Base-by-base conservation (phyloP, 2,329 filamentous ascomycete species). In the Westerdykella sp. region DNA sequence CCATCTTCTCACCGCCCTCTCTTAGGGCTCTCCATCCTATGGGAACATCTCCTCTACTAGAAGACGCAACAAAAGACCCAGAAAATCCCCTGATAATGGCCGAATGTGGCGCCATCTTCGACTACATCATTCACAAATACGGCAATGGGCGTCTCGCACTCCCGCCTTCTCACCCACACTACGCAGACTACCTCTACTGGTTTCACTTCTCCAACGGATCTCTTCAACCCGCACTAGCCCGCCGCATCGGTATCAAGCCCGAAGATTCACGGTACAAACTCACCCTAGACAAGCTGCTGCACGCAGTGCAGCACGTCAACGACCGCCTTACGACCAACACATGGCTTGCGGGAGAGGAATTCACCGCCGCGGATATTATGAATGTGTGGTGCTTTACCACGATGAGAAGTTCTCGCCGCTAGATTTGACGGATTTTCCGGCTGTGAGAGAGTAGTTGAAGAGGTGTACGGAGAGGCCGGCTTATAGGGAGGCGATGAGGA, bases 361-460 rank as follows among this genome's bases (percentile, higher is more conserved):
- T 86, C 45, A 84, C 79, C 0, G 79, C 71, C 1, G 83, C 83
- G 1, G 83, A 87, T 61, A 69, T 84, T 32, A 84, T 85, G 79
- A 68, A 66, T 4, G 71, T 81, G 0, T 83, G 76, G 54, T 69
- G 71, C 12, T 64, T 85, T 28, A 83, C 80, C 1, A 85, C 80
- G 2, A 73, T 79, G 71, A 69, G 82, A 13, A 69, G 39, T 83
- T 78, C 49, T 62, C 63, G 18, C 69, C 70, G 1, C 46, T 65
- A n/a, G 60, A 65, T 49, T 49, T 66, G 45, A 57, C 45, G 2
- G 58, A 47, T 14, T 67, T 65, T 44, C 45, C 54, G 22, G 64
- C 56, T 1, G 59, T 65, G 35, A 30, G 57, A 49, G 52, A 31
- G 13, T 66, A 59, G 60, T 41, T 65, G 44, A 51, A 53, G 48